Percentiles rank a stretch among this genome's conserved stretches.
These are phyloP conservation scores for Pulicaria dysenterica DNA, from an alignment of 129 eudicot species.

Conservation along the genomic window DNA sequence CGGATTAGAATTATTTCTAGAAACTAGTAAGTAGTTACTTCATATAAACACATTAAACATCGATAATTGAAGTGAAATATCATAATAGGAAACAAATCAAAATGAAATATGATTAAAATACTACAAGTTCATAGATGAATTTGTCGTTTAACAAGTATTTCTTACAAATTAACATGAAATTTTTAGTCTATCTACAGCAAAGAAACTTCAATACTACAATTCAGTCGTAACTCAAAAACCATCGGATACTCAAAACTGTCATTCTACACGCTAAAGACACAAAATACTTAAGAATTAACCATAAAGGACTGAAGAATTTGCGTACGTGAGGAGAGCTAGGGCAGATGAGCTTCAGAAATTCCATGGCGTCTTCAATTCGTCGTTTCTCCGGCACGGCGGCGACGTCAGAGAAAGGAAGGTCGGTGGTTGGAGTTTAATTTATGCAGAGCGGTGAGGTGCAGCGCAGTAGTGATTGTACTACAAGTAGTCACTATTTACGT, in stretches of 20 bases:
- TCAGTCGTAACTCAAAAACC: too few species aligned
- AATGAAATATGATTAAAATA: background rate
- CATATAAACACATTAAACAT: background rate
- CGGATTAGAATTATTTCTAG: too few species aligned
- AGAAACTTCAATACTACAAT: background rate
- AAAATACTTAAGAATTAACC: background rate
- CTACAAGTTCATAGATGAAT: slow-evolving; percentile 15
- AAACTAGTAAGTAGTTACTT: background rate
- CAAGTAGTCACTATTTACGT: slow-evolving; percentile 4
- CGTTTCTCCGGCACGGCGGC: slow-evolving; percentile 19
- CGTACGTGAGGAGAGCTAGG: slow-evolving; percentile 75
- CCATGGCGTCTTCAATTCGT: slow-evolving; percentile 40
- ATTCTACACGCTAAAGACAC: background rate
- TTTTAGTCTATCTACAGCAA: background rate
- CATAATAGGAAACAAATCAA: too few species aligned
- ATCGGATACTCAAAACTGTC: slow-evolving; percentile 2
- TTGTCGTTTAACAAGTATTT: slow-evolving; percentile 1
- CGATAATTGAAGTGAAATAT: background rate
- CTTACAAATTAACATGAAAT: slow-evolving; percentile 14
- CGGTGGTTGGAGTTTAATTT: slow-evolving; percentile 7
- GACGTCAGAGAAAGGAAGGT: slow-evolving; percentile 4
- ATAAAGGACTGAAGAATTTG: slow-evolving; percentile 13
- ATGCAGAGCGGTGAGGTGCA: slow-evolving; percentile 18
- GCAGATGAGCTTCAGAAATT: slow-evolving; percentile 51
- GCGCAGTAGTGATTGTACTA: slow-evolving; percentile 11